These are phyloP conservation scores for Apiotrichum laibachii DNA, from an alignment of 1,284 basidiomycete genomes.

Conservation along the genomic window DNA sequence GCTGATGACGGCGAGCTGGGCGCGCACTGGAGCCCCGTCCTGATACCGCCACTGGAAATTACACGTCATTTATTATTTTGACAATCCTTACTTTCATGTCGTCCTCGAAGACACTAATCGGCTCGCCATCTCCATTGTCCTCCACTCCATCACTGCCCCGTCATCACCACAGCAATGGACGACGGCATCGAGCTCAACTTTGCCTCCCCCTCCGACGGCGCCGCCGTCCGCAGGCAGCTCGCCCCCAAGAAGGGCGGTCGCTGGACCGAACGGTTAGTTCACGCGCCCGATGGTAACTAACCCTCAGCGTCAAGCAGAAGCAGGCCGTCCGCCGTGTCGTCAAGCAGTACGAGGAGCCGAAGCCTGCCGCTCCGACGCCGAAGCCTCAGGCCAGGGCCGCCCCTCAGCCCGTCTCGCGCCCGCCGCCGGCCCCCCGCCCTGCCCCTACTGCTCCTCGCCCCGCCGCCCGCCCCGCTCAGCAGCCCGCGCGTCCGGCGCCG, in stretches of 20 bases:
- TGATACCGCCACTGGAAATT: background rate
- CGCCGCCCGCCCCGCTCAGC: slow-evolving; percentile 5
- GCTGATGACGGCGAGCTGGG: background rate
- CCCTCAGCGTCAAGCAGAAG: slow-evolving; percentile 44
- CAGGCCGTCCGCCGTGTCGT: slow-evolving; percentile 31
- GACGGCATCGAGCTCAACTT: slow-evolving; percentile 53
- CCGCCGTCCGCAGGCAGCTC: slow-evolving; percentile 20
- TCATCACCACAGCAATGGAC: slow-evolving; percentile 30
- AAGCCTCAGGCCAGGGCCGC: slow-evolving; percentile 3
- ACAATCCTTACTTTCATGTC: background rate
- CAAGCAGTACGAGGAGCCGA: slow-evolving; percentile 16
- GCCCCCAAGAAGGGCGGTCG: slow-evolving; percentile 64
- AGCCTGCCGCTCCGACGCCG: background rate
- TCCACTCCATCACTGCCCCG: background rate
- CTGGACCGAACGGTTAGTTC: slow-evolving; percentile 74
- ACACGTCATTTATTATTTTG: slow-evolving; percentile 14
- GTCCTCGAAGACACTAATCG: background rate
- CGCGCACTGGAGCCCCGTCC: background rate
- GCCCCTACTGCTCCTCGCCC: background rate
- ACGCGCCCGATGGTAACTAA: background rate
- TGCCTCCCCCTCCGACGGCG: slow-evolving; percentile 29
- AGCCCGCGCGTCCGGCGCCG: slow-evolving; percentile 1
- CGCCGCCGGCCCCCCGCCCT: background rate
- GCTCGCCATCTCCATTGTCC: background rate
- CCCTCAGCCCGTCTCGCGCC: slow-evolving; percentile 5